phyloP scores from a whole-genome alignment of 106 monocot species.

The Amphibolis antarctica region DNA sequence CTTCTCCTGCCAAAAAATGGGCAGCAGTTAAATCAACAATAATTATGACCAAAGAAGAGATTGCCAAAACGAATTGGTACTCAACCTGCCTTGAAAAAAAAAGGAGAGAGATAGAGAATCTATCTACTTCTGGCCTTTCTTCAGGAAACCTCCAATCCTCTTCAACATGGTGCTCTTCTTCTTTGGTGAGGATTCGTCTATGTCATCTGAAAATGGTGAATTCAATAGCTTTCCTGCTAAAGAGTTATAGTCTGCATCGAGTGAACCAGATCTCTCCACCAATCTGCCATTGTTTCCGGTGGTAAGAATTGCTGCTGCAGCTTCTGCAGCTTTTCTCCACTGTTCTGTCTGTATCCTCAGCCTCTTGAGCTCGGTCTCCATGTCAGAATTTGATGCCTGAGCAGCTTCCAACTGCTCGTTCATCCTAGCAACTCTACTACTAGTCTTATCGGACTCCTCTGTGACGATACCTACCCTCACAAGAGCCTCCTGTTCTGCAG shows the following conservation, averaged over 20 bases:
- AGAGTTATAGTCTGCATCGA: conserved; percentile 37
- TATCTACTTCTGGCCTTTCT: conserved; percentile 53
- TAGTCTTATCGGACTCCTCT: conserved; percentile 51
- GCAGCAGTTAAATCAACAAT: too few species aligned
- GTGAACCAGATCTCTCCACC: conserved; percentile 49
- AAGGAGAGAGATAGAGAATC: background rate
- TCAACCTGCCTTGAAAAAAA: too few species aligned
- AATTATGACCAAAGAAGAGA: too few species aligned
- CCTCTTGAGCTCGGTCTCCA: conserved; percentile 61
- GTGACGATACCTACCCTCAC: conserved; percentile 35
- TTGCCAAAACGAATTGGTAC: too few species aligned
- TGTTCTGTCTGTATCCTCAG: conserved; percentile 82
- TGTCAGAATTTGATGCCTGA: conserved; percentile 40
- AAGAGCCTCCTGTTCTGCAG: conserved; percentile 48
- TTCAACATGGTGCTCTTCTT: conserved; percentile 51
- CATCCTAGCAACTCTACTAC: conserved; percentile 23
- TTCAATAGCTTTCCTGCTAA: conserved; percentile 49
- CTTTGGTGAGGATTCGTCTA: conserved; percentile 48
- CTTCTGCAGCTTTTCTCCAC: conserved; percentile 98
- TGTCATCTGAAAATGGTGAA: conserved; percentile 66
- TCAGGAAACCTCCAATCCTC: conserved; percentile 72
- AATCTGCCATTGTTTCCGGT: conserved; percentile 33
- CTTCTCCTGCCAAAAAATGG: too few species aligned
- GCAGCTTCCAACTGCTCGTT: conserved; percentile 58
- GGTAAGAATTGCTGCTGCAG: conserved; percentile 64